Base-by-base conservation (phyloP, 176 grass and related monocot genomes). In the Guadua angustifolia region DNA sequence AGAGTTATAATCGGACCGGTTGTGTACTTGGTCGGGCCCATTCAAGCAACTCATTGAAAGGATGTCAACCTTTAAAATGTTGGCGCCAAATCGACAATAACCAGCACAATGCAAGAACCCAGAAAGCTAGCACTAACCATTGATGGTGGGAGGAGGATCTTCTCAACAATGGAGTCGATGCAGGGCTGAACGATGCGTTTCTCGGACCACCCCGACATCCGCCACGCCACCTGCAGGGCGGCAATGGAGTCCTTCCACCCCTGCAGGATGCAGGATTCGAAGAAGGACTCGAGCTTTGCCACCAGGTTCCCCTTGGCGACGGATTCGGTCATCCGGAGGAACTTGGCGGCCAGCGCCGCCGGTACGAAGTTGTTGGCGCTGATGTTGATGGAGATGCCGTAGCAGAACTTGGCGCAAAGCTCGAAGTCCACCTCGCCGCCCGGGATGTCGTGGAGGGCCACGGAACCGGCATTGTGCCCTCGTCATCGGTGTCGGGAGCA, bases 341-440 rank as follows among this genome's bases (percentile, higher is more conserved):
- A n/a, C n/a, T n/a, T n/a, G n/a, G n/a, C n/a, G n/a, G n/a, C n/a
- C n/a, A n/a, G n/a, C n/a, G n/a, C n/a, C n/a, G n/a, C n/a, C n/a
- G n/a, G n/a, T 42, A 93, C 85, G 6, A 92, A 93, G 86, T 94
- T 95, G 85, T 68, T 75, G 5, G 95, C 95, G 61, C 91, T 89
- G 79, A 98, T 88, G 74, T 80, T 90, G 89, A 98, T 94, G 80
- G 89, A 69, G 55, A 98, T 98, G 61, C 93, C 85, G 65, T 98
- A 98, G 88, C 93, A 95, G 87, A 98, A 98, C 86, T 98, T 98
- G 55, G 93, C 93, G 66, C 95, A 98, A 14, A 98, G 83, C 87
- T 98, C 95, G 32, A 98, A 95, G 18, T 93, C 72, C 67, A 93
- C 75, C 73, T 95, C 92, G 33, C 91, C 85, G 46, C 93, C 95